Base-by-base conservation (phyloP, 2,329 filamentous ascomycete genomes). In the Coniella vitis region DNA sequence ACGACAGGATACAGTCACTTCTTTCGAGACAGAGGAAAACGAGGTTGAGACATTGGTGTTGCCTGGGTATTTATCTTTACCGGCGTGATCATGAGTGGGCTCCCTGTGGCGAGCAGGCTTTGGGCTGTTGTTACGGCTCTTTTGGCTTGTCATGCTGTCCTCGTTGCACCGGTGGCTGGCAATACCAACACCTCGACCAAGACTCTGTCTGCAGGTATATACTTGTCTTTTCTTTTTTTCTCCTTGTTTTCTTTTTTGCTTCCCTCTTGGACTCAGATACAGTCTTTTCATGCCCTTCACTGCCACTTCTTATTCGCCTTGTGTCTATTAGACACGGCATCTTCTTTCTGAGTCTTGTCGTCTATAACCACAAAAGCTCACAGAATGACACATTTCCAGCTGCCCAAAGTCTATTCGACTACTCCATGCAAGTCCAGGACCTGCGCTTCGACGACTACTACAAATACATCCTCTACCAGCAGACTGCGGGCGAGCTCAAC, bases 401-500 rank as follows among this genome's bases (percentile, higher is more conserved):
- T 51, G 65, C 66, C 1, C 65, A 67, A 47, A 61, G 55, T 48
- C 53, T 67, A 16, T 68, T 70, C 34, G 64, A 68, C 48, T 70
- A 64, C 39, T 65, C 66, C 1, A 69, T 71, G 66, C 50, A 56
- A 10, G 61, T 70, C 3, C 58, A 61, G 19, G 69, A 72, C 46
- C 57, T 59, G 2, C 58, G 69, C 37, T 72, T 63, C 45, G 70
- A 72, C 51, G 56, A 62, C 7, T 65, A 61, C 2, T 73, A 72
- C 54, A 67, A 69, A 19, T 67, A 65, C 39, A 64, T 73, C 20
- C 65, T 58, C 52, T 72, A 71, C 44, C 60, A 61, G 10, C 65
- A 71, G 40, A 68, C 66, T 3, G 45, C 37, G n/a, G 69, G 70
- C 0, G 65, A 65, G 17, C 71, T 68, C 65, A 69, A 63, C 3